Evolutionary conservation across 495 filamentous ascomycete genomes (phyloP).

Genomic region (Xylaria venustula): DNA sequence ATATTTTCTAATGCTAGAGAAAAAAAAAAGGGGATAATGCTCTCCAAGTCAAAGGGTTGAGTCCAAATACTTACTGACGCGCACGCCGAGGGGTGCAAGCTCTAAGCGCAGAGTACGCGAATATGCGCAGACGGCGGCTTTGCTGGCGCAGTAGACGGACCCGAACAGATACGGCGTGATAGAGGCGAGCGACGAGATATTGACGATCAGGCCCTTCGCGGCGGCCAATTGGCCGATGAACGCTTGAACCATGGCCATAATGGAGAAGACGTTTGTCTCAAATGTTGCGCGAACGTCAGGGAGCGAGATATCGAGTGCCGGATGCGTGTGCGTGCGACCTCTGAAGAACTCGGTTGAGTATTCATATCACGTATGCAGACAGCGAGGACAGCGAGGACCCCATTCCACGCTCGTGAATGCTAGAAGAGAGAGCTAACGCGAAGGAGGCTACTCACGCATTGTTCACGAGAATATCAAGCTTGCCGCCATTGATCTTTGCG

Average conservation of each 20-base stretch:
- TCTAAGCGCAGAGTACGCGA: constrained; percentile 54
- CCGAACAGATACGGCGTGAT: constrained; percentile 47
- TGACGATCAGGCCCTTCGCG: constrained; percentile 55
- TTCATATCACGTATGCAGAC: background rate
- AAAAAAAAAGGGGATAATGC: too few species aligned
- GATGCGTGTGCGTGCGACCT: constrained; percentile 51
- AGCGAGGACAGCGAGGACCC: too few species aligned
- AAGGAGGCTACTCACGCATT: constrained; percentile 50
- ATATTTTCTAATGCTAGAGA: too few species aligned
- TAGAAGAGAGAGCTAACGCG: background rate
- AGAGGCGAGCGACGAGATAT: constrained; percentile 51
- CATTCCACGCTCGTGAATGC: too few species aligned
- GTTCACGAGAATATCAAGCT: constrained; percentile 65
- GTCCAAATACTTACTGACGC: constrained; percentile 27
- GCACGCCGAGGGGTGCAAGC: constrained; percentile 53
- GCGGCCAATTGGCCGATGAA: constrained; percentile 54
- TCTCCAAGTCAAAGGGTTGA: background rate
- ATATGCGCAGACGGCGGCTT: constrained; percentile 51
- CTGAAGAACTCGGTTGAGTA: constrained; percentile 19
- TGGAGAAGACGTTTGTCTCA: constrained; percentile 63
- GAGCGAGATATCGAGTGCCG: constrained; percentile 52
- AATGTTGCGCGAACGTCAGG: constrained; percentile 54
- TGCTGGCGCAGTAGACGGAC: constrained; percentile 52
- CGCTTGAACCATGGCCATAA: constrained; percentile 53
- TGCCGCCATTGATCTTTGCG: constrained; percentile 51